Conservation (phyloP, 2,329 filamentous ascomycete genomes). For the Cytospora piceae region DNA sequence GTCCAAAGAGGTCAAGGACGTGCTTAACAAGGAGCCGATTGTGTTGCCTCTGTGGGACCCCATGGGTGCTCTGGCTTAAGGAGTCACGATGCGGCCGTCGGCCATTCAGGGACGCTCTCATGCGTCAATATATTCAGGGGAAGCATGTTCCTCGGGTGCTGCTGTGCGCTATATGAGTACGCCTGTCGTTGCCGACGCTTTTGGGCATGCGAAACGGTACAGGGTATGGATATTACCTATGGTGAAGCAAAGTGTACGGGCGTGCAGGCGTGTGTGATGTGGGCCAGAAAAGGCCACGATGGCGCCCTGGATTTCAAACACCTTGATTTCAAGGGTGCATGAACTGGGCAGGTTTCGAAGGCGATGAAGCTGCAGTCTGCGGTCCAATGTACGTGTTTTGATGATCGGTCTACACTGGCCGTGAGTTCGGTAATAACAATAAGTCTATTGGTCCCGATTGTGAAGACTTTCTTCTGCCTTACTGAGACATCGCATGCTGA, state of each 20-base stretch:
- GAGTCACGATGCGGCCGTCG: background rate
- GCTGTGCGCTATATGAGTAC: background rate
- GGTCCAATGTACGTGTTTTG: background rate
- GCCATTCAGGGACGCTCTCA: background rate
- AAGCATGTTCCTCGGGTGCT: too few species aligned
- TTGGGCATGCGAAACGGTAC: background rate
- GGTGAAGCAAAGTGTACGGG: background rate
- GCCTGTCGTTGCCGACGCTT: slow-evolving; percentile 1
- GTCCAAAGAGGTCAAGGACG: slow-evolving; percentile 66
- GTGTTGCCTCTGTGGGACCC: slow-evolving; percentile 80
- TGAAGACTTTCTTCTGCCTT: background rate
- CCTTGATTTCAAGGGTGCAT: background rate
- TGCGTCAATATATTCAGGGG: background rate
- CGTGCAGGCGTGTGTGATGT: background rate
- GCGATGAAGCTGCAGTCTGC: background rate
- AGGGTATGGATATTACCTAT: background rate
- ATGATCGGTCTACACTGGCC: background rate
- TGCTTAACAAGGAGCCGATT: slow-evolving; percentile 71
- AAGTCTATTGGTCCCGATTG: too few species aligned
- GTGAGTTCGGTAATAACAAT: too few species aligned
- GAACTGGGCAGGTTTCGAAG: background rate
- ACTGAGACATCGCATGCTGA: background rate
- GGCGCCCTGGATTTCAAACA: too few species aligned
- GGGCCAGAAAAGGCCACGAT: background rate
- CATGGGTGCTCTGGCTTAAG: slow-evolving; percentile 72